phyloP scores from a whole-genome alignment of 768 basidiomycete species.

The Russula ochroleuca region DNA sequence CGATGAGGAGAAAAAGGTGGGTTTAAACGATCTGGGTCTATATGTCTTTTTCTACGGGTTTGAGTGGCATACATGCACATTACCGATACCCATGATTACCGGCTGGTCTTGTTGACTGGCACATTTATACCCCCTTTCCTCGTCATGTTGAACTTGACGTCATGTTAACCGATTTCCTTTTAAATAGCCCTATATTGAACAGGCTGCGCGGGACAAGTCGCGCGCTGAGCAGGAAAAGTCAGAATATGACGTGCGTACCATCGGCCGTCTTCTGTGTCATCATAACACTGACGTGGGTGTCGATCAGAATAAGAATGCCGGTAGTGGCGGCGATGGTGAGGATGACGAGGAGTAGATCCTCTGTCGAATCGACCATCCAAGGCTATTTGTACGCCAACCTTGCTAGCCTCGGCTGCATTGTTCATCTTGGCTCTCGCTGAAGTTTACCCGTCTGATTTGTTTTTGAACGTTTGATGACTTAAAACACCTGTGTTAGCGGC shows the following conservation, averaged over 20 bases:
- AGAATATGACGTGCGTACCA: constrained; percentile 39
- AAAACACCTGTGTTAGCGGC: constrained; percentile 15
- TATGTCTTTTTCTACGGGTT: not conserved
- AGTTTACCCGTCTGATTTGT: constrained; percentile 17
- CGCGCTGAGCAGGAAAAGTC: constrained; percentile 81
- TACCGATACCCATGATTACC: not conserved
- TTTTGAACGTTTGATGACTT: constrained; percentile 19
- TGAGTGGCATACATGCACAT: constrained; percentile 11
- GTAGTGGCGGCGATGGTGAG: constrained; percentile 40
- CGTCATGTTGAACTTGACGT: constrained; percentile 2
- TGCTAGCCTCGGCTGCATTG: not conserved
- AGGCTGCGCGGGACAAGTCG: constrained; percentile 81
- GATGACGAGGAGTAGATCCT: constrained; percentile 43
- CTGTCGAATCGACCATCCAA: not conserved
- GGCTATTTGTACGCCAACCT: constrained; percentile 10
- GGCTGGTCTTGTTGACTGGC: not conserved
- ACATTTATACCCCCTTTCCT: not conserved
- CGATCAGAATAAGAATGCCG: constrained; percentile 38
- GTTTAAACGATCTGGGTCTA: constrained; percentile 16
- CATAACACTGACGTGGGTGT: not conserved
- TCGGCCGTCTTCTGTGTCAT: not conserved
- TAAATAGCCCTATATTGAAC: constrained; percentile 77
- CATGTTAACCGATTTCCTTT: constrained; percentile 8
- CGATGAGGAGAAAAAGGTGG: constrained; percentile 86
- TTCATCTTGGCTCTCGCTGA: constrained; percentile 6